Base-by-base conservation (phyloP, 805 yeast species). In the Saccharomycopsis capsularis region DNA sequence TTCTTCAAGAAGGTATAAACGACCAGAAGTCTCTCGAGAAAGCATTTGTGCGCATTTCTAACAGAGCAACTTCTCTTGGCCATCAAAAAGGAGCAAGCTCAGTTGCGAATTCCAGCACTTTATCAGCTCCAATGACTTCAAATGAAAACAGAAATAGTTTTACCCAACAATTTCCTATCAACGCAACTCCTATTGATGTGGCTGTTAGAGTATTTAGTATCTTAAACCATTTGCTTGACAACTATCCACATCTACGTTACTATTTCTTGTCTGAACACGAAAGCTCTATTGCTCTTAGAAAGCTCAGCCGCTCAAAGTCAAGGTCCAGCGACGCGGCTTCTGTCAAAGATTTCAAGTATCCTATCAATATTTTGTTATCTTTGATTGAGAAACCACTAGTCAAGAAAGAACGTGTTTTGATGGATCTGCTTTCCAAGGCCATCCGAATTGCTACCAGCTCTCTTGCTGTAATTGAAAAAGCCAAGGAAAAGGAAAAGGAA, bases 241-340 rank as follows among this genome's bases (percentile, higher is more conserved):
- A 78, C 30, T 85, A 81, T 54, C 70, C 74, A 7, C 85, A 81
- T 52, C 69, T 85, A 60, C 74, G 93, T 54, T 78, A 79, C 58
- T 88, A 80, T 59, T 82, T 90, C 63, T 67, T 90, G 51, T 78
- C 84, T 4, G 95, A 87, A 55, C 95, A 87, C 60, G 89, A 82
- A 24, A 66, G 60, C 30, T 57, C 75, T 9, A 40, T 59, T 9
- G 60, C 73, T 43, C 53, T 64, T 25, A 69, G 67, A 50, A 69
- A 68, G 48, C 67, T 15, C 47, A 59, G 4, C 53, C 60, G 6
- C 55, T 62, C 24, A 69, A 69, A 57, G 59, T 59, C 18, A 58
- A 61, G 47, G 55, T 53, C 34, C 44, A 67, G 58, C 55, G 73
- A 62, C 53, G 66, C 61, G 47, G 59, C 53, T 15, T 54, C 55